Conservation (phyloP, 495 filamentous ascomycete species). For the Penicillium crystallinum region DNA sequence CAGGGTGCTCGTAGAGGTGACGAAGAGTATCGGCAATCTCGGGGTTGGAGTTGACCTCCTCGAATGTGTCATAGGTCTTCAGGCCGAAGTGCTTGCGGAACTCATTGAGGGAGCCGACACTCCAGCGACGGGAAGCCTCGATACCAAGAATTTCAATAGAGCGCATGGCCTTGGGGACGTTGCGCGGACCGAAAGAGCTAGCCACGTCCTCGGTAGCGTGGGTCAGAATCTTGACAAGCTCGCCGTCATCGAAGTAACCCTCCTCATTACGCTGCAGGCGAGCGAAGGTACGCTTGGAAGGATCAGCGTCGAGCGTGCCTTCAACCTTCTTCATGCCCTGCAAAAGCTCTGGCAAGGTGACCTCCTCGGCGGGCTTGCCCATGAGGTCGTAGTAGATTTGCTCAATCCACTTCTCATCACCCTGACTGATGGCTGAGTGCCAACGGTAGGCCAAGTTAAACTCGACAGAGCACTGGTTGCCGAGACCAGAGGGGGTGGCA, state of each 20-base stretch:
- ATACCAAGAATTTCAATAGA: constrained; percentile 59
- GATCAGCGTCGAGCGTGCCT: constrained; percentile 44
- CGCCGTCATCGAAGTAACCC: constrained; percentile 58
- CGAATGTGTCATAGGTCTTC: constrained; percentile 54
- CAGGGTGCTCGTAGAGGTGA: constrained; percentile 55
- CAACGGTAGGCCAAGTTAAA: constrained; percentile 72
- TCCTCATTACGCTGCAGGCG: constrained; percentile 48
- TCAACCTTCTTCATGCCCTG: constrained; percentile 50
- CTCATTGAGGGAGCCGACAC: constrained; percentile 56
- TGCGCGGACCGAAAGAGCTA: constrained; percentile 53
- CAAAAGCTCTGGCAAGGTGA: constrained; percentile 48
- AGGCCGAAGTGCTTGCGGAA: constrained; percentile 58
- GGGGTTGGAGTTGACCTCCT: constrained; percentile 59
- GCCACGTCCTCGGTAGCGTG: constrained; percentile 57
- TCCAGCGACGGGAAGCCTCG: constrained; percentile 55
- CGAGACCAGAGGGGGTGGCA: constrained; percentile 58
- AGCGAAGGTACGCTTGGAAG: constrained; percentile 54
- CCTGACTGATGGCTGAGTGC: constrained; percentile 59
- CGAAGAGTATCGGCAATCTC: constrained; percentile 47
- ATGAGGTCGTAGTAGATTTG: constrained; percentile 50
- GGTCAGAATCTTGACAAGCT: constrained; percentile 56
- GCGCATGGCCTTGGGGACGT: constrained; percentile 54
- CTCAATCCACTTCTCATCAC: constrained; percentile 63
- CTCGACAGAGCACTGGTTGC: constrained; percentile 67
- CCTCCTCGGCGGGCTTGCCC: constrained; percentile 50